Evolutionary conservation across 2,329 filamentous ascomycete species (phyloP).

Genomic region (Huntiella decipiens): DNA sequence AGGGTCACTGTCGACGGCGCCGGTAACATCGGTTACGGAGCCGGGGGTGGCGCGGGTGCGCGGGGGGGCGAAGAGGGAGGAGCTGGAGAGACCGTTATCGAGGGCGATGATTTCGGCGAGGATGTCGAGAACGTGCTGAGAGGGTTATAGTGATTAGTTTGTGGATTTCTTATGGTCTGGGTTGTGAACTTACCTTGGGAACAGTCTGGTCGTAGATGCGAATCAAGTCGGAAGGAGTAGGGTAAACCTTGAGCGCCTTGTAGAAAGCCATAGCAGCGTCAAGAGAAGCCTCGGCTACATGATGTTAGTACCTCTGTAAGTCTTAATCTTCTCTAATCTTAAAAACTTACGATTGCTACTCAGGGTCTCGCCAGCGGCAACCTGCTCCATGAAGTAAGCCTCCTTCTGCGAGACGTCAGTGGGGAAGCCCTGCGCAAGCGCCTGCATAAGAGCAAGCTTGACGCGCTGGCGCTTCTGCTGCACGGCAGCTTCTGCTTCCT

Average conservation of each 20-base stretch:
- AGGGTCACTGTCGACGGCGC: slow-evolving; percentile 13
- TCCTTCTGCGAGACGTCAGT: slow-evolving; percentile 81
- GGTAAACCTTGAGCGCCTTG: slow-evolving; percentile 97
- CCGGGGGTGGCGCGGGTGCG: slow-evolving; percentile 19
- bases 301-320: neutral
- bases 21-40: slow-evolving; percentile 25
- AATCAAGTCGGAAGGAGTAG: slow-evolving; percentile 79
- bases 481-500: slow-evolving; percentile 46
- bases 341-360: slow-evolving; percentile 54
- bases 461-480: slow-evolving; percentile 55
- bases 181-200: slow-evolving; percentile 47
- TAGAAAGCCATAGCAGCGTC: slow-evolving; percentile 93
- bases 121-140: slow-evolving; percentile 74
- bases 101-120: slow-evolving; percentile 96
- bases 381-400: slow-evolving; percentile 90
- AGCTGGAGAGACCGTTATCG: slow-evolving; percentile 49
- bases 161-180: neutral
- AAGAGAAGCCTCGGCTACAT: slow-evolving; percentile 43
- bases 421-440: slow-evolving; percentile 84
- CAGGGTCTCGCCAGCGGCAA: slow-evolving; percentile 70
- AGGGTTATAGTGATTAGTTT: neutral
- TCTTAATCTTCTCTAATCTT: neutral
- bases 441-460: slow-evolving; percentile 55
- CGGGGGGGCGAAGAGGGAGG: slow-evolving; percentile 22
- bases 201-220: slow-evolving; percentile 97